Evolutionary conservation across 2,329 filamentous ascomycete genomes (phyloP).

Genomic region (Fusarium oxysporum): DNA sequence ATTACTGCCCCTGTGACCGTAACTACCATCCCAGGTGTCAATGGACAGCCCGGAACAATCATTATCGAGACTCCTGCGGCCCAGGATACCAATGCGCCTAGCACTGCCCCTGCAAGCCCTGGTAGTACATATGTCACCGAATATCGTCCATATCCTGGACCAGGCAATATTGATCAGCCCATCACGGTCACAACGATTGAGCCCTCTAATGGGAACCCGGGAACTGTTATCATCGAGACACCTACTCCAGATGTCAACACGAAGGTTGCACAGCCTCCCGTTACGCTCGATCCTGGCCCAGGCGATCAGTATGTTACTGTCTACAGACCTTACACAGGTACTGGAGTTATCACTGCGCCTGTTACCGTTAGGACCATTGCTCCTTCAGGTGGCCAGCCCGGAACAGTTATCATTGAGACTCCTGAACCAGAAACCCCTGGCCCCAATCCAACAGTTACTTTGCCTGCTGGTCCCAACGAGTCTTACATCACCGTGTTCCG

Average conservation of each 20-base stretch:
- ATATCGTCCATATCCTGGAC: slow-evolving; percentile 26
- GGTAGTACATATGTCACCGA: slow-evolving; percentile 16
- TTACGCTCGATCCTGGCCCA: slow-evolving; percentile 17
- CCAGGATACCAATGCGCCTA: background rate
- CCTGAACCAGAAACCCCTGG: slow-evolving; percentile 5
- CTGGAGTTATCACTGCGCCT: slow-evolving; percentile 17
- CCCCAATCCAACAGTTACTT: slow-evolving; percentile 21
- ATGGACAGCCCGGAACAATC: slow-evolving; percentile 28
- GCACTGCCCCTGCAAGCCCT: background rate
- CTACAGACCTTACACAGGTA: slow-evolving; percentile 23
- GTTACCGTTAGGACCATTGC: slow-evolving; percentile 20
- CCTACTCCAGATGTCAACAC: slow-evolving; percentile 13
- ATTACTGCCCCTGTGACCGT: slow-evolving; percentile 28
- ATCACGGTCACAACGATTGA: slow-evolving; percentile 28
- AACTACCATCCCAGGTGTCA: slow-evolving; percentile 14
- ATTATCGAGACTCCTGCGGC: slow-evolving; percentile 18
- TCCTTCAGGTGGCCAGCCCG: slow-evolving; percentile 12
- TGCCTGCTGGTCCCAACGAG: slow-evolving; percentile 19
- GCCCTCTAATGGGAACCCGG: slow-evolving; percentile 16
- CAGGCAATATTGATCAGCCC: slow-evolving; percentile 16
- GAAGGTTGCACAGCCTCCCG: slow-evolving; percentile 17
- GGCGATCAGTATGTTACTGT: slow-evolving; percentile 20
- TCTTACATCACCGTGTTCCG: slow-evolving; percentile 29
- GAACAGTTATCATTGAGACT: slow-evolving; percentile 31
- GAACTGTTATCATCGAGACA: slow-evolving; percentile 30